Base-by-base conservation (phyloP, 2,329 filamentous ascomycete genomes). In the Coniochaeta sp. region DNA sequence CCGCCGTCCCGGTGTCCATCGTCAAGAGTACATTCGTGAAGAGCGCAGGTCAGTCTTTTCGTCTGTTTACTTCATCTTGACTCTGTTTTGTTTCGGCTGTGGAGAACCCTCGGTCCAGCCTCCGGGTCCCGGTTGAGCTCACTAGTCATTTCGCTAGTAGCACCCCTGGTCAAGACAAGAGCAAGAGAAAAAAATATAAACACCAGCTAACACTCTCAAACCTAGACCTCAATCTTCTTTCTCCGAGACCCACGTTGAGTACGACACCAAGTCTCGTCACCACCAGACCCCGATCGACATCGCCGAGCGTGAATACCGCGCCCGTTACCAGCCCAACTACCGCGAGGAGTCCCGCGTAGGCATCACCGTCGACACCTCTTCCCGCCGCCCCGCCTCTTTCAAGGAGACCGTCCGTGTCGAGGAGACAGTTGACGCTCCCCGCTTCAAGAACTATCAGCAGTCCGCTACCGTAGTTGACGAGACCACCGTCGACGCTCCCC, bases 241-340 rank as follows among this genome's bases (percentile, higher is more conserved):
- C 74, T 73, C 78, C 64, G 81, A 86, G 69, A 77, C 81, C 68
- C 81, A 82, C 67, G 72, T 88, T 69, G 81, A 89, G 71, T 74
- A 84, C 65, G 77, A 87, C 68, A 64, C 63, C 58, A 76, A 75
- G 59, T 68, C 70, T 61, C 71, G 72, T 64, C 67, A 71, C 65
- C 67, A 74, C 61, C 65, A 65, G 61, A 75, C 69, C 60, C 71
- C 76, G 60, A 76, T 86, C 68, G 83, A 86, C 71, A 68, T 79
- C 60, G 80, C 80, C 65, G 83, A 86, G 71, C 80, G 79, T 71
- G 76, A 84, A 70, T 85, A 85, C 68, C 82, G 82, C 65, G 71
- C 81, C 66, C 79, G 78, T 59, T 73, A 76, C 70, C 79, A 81
- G 60, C 74, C 78, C 59, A 69, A 65, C 65, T 74, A 73, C 68